A percentile compares a stretch with the other conserved stretches of the same genome.
These are phyloP conservation scores for Lachnellula cervina DNA, from an alignment of 2,329 filamentous ascomycete species.

Conservation along the genomic window DNA sequence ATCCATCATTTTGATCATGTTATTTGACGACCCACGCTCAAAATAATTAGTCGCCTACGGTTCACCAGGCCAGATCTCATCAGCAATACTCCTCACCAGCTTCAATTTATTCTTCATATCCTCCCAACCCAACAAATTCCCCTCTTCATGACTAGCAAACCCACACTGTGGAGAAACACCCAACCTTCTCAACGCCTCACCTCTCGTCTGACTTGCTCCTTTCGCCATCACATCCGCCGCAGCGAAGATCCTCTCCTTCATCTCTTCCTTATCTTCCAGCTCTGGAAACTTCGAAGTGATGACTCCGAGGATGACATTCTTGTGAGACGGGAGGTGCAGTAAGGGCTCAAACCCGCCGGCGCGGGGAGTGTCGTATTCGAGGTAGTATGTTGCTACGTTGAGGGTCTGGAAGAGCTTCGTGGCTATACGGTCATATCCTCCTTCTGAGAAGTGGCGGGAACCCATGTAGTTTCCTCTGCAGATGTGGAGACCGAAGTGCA, in stretches of 20 bases:
- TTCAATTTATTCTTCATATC: slow-evolving; percentile 71
- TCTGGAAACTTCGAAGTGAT: slow-evolving; percentile 60
- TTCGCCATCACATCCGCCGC: slow-evolving; percentile 67
- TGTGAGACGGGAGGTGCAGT: slow-evolving; percentile 54
- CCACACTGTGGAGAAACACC: slow-evolving; percentile 68
- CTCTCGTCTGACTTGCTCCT: slow-evolving; percentile 57
- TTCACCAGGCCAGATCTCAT: slow-evolving; percentile 59
- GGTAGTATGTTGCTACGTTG: slow-evolving; percentile 62
- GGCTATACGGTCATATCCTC: slow-evolving; percentile 63
- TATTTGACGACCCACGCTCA: no score
- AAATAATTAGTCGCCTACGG: slow-evolving; percentile 2
- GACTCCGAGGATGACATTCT: slow-evolving; percentile 62
- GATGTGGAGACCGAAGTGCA: slow-evolving; percentile 74
- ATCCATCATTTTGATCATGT: no score
- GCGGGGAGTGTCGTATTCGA: slow-evolving; percentile 63
- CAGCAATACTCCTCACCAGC: slow-evolving; percentile 66
- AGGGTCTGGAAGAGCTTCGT: slow-evolving; percentile 61
- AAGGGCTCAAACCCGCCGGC: slow-evolving; percentile 64
- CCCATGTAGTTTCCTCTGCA: slow-evolving; percentile 66
- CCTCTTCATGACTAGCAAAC: slow-evolving; percentile 62
- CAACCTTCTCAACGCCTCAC: slow-evolving; percentile 66
- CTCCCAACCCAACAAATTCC: slow-evolving; percentile 64
- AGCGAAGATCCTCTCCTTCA: slow-evolving; percentile 54
- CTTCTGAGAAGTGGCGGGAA: slow-evolving; percentile 62
- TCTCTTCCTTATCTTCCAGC: slow-evolving; percentile 59